phyloP scores from a whole-genome alignment of 306 rosid species.

The Canavalia gladiata region DNA sequence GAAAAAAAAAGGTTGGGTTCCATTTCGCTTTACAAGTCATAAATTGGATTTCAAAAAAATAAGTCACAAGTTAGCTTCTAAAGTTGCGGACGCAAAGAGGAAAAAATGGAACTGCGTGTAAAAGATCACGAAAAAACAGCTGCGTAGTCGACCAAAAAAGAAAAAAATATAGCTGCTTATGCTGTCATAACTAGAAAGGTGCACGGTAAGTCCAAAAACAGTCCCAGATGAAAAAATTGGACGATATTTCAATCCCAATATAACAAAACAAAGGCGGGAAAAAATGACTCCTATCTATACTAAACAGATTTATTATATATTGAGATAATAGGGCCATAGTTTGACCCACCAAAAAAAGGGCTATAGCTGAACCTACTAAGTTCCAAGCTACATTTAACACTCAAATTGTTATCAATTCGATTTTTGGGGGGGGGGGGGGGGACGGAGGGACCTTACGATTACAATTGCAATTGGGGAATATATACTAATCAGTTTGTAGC shows the following conservation, averaged over 20 bases:
- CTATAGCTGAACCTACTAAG: background rate
- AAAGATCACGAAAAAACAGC: no score
- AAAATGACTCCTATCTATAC: background rate
- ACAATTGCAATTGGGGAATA: conserved; percentile 15
- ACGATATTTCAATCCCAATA: background rate
- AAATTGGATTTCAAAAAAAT: no score
- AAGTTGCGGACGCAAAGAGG: no score
- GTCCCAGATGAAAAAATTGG: background rate
- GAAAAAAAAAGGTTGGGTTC: no score
- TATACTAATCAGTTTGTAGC: background rate
- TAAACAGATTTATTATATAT: background rate
- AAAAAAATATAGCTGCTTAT: background rate
- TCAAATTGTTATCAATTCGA: background rate
- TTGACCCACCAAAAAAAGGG: background rate
- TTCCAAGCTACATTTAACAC: conserved; percentile 3
- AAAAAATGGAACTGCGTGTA: no score
- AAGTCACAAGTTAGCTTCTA: no score
- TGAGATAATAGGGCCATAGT: background rate
- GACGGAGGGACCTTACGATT: background rate
- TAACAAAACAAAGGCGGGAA: no score
- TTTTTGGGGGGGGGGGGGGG: no score
- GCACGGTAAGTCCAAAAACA: background rate
- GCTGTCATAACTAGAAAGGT: background rate
- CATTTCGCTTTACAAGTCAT: no score
- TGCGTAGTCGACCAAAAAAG: no score